Conservation (phyloP, 495 filamentous ascomycete species). For the Filosporella fistucella region DNA sequence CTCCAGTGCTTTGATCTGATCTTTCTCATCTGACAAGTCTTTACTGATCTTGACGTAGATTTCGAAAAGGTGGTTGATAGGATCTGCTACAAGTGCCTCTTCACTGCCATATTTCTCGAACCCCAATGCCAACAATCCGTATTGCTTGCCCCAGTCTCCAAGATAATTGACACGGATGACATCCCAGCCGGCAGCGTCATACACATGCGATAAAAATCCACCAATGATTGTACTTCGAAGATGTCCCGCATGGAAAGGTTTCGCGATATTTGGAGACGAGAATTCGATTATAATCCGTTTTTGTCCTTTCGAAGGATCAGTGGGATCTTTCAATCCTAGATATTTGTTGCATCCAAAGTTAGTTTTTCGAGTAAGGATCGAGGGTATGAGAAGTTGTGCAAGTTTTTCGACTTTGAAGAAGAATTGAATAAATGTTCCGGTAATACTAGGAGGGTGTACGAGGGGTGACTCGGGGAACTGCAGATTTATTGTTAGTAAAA, state of each 20-base stretch:
- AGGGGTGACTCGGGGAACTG: conserved; percentile 73
- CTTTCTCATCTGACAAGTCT: conserved; percentile 52
- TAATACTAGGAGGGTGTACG: conserved; percentile 58
- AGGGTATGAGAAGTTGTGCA: conserved; percentile 54
- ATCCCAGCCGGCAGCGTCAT: conserved; percentile 56
- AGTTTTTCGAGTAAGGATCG: conserved; percentile 55
- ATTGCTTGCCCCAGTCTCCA: conserved; percentile 67
- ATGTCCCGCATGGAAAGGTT: conserved; percentile 66
- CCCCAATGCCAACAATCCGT: conserved; percentile 55
- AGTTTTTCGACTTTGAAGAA: conserved; percentile 65
- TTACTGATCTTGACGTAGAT: conserved; percentile 60
- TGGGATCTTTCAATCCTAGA: conserved; percentile 61
- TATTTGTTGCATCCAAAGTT: conserved; percentile 64
- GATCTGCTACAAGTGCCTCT: conserved; percentile 47
- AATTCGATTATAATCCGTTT: conserved; percentile 58
- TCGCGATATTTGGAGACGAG: conserved; percentile 59
- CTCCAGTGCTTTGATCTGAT: conserved; percentile 40
- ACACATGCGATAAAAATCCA: conserved; percentile 57
- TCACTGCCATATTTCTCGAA: conserved; percentile 58
- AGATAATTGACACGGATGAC: conserved; percentile 62
- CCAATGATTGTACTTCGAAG: conserved; percentile 65
- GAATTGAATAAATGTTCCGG: conserved; percentile 73
- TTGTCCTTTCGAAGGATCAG: conserved; percentile 63
- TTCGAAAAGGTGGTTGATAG: conserved; percentile 60
- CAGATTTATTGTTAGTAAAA: conserved; percentile 2